A percentile compares a stretch with the other conserved stretches of the same genome.
Conservation (phyloP, 1,284 basidiomycete genomes). For the Jaminaea rosea region DNA sequence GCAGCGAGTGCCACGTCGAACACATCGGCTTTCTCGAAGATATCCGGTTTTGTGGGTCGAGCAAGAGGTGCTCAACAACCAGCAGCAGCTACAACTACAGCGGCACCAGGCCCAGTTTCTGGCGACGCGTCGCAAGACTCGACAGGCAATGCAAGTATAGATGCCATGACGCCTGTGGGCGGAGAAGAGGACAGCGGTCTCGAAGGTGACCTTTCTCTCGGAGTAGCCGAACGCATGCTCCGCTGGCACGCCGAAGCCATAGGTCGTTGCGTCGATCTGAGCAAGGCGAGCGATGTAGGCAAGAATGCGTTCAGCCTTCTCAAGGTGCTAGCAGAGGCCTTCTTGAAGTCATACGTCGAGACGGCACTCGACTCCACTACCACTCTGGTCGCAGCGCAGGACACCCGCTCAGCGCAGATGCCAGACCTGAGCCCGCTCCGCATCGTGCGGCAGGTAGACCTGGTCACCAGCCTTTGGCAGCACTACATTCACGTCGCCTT, state of each 20-base stretch:
- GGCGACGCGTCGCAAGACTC: constrained; percentile 1
- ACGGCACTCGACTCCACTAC: constrained; percentile 77
- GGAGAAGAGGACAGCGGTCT: not conserved
- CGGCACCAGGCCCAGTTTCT: too few species aligned
- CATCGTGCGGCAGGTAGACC: constrained; percentile 68
- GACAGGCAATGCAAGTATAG: not conserved
- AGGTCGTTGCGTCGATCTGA: constrained; percentile 43
- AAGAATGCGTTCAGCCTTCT: constrained; percentile 82
- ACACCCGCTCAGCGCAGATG: constrained; percentile 55
- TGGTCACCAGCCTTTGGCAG: constrained; percentile 92
- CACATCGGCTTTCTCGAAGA: constrained; percentile 28
- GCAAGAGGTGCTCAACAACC: constrained; percentile 31
- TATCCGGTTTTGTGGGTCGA: constrained; percentile 35
- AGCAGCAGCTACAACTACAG: too few species aligned
- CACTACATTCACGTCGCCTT: constrained; percentile 87
- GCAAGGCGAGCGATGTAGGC: constrained; percentile 49
- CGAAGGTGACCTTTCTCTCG: constrained; percentile 36
- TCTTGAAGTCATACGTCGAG: constrained; percentile 79
- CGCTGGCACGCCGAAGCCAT: constrained; percentile 46
- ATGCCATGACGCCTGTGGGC: not conserved
- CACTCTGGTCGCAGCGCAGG: constrained; percentile 62
- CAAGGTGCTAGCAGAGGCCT: constrained; percentile 77
- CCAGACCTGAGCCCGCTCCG: constrained; percentile 57
- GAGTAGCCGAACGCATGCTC: constrained; percentile 39
- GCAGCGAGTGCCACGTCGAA: constrained; percentile 9